phyloP scores from a whole-genome alignment of 2,329 filamentous ascomycete genomes.

The Alternaria triticimaculans region DNA sequence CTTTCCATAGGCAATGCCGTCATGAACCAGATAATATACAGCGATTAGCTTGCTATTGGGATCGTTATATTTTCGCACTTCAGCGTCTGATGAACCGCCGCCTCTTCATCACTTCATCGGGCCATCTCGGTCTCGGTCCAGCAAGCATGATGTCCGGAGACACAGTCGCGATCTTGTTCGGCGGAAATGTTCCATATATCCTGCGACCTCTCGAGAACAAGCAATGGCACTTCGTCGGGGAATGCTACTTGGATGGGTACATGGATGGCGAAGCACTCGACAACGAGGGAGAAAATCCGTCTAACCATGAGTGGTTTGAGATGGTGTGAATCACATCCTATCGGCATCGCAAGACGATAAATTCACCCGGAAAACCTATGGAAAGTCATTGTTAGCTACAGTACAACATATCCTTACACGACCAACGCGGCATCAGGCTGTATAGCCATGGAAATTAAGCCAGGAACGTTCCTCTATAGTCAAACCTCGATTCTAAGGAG shows the following conservation, averaged over 20 bases:
- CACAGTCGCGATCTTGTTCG: neutral
- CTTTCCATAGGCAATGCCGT: too few relatives aligned
- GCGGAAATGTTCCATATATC: neutral
- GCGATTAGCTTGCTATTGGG: too few relatives aligned
- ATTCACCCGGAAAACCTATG: too few relatives aligned
- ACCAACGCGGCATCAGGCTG: too few relatives aligned
- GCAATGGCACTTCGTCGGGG: neutral
- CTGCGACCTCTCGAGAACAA: neutral
- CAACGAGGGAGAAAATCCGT: rapidly evolving
- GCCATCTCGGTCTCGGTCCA: neutral
- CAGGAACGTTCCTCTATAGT: too few relatives aligned
- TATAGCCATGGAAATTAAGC: too few relatives aligned
- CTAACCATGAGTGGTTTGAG: neutral
- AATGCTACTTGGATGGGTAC: neutral
- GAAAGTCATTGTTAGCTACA: too few relatives aligned
- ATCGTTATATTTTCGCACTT: too few relatives aligned
- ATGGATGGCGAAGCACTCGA: neutral
- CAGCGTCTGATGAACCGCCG: neutral
- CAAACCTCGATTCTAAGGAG: too few relatives aligned
- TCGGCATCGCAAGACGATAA: too few relatives aligned
- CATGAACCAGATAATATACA: too few relatives aligned
- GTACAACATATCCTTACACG: too few relatives aligned
- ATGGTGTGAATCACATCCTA: neutral
- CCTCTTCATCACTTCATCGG: rapidly evolving
- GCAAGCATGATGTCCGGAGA: neutral